Conservation (phyloP, 2,329 filamentous ascomycete genomes). For the Ambrosiella xylebori region DNA sequence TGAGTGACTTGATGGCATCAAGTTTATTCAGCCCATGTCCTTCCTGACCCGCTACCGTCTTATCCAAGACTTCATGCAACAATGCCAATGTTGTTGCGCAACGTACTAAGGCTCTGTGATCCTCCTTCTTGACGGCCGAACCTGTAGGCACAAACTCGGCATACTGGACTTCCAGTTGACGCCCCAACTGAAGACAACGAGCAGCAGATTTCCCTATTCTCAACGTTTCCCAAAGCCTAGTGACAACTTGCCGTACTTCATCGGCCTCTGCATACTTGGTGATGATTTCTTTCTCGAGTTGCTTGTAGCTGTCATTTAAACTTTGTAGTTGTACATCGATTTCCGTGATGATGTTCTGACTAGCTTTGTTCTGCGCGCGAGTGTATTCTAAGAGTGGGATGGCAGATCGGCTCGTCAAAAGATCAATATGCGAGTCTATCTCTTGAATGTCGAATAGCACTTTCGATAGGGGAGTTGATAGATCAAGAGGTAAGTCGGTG, state of each 20-base stretch:
- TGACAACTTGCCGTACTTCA: slow-evolving; percentile 59
- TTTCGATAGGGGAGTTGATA: slow-evolving; percentile 81
- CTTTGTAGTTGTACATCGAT: slow-evolving; percentile 65
- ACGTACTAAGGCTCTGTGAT: slow-evolving; percentile 63
- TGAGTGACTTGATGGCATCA: slow-evolving; percentile 52
- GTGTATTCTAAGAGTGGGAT: slow-evolving; percentile 68
- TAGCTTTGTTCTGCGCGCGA: slow-evolving; percentile 53
- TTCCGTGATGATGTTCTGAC: slow-evolving; percentile 52
- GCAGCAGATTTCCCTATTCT: slow-evolving; percentile 59
- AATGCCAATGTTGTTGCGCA: slow-evolving; percentile 66
- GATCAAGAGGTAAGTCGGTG: slow-evolving; percentile 74
- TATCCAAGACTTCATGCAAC: slow-evolving; percentile 54
- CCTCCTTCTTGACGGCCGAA: slow-evolving; percentile 37
- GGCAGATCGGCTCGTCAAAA: slow-evolving; percentile 68
- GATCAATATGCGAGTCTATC: slow-evolving; percentile 88
- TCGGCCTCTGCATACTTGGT: slow-evolving; percentile 74
- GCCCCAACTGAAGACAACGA: slow-evolving; percentile 61
- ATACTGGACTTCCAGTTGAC: slow-evolving; percentile 77
- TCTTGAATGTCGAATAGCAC: slow-evolving; percentile 95
- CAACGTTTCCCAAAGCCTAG: slow-evolving; percentile 65
- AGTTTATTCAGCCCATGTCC: slow-evolving; percentile 60
- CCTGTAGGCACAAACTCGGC: slow-evolving; percentile 40
- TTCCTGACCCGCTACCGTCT: slow-evolving; percentile 52
- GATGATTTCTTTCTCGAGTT: slow-evolving; percentile 73
- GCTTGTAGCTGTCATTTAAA: slow-evolving; percentile 68